Evolutionary conservation across 2,329 filamentous ascomycete genomes (phyloP).

Genomic region (Scedosporium aurantiacum): DNA sequence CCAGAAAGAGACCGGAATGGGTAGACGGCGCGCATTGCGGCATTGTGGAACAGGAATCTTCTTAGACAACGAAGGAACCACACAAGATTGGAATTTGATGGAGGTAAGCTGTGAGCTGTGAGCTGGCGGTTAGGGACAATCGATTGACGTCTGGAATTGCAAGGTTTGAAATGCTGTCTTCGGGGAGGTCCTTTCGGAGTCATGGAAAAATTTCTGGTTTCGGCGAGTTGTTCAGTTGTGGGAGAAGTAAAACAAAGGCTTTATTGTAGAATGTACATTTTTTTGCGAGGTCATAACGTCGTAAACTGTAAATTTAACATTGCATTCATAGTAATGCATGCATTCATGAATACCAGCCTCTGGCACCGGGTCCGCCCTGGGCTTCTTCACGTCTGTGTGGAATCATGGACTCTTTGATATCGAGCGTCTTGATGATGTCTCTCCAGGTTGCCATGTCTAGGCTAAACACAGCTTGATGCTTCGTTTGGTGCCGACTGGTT

Average conservation of each 20-base stretch:
- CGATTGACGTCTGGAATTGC: background rate
- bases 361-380: slow-evolving; percentile 38
- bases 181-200: background rate
- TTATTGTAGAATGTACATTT: background rate
- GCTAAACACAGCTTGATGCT: slow-evolving; percentile 79
- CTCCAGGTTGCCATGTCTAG: slow-evolving; percentile 80
- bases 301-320: background rate
- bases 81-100: no score
- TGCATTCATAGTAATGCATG: background rate
- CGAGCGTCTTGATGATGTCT: slow-evolving; percentile 62
- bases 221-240: background rate
- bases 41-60: no score
- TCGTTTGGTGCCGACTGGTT: slow-evolving; percentile 38
- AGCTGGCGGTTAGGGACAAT: background rate
- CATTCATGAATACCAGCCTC: slow-evolving; percentile 47
- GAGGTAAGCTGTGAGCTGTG: no score
- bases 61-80: no score
- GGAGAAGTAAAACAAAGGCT: background rate
- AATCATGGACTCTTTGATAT: slow-evolving; percentile 73
- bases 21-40: no score
- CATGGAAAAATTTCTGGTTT: background rate
- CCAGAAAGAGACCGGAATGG: no score
- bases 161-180: background rate
- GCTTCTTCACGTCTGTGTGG: slow-evolving; percentile 59
- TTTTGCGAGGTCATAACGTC: background rate